Percentiles rank a stretch among this genome's conserved stretches.
These are phyloP conservation scores for Peterozyma toletana DNA, from an alignment of 805 yeast species.

Conservation along the genomic window DNA sequence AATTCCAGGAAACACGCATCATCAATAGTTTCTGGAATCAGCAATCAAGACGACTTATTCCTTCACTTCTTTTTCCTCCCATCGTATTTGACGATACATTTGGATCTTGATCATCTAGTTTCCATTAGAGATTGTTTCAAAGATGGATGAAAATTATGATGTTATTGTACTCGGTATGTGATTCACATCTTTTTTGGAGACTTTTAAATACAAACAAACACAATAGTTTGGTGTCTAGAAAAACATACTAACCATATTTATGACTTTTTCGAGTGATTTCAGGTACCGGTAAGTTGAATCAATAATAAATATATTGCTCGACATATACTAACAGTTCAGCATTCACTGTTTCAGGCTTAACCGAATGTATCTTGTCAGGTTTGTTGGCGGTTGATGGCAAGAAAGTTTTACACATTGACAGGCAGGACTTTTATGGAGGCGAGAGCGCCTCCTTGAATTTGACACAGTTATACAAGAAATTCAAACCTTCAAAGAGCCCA, in stretches of 20 bases:
- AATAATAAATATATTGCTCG: not conserved
- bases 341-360: constrained; percentile 52
- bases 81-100: too few relatives aligned
- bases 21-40: too few relatives aligned
- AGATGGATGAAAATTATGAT: constrained; percentile 94
- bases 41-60: too few relatives aligned
- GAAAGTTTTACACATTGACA: constrained; percentile 92
- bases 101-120: too few relatives aligned
- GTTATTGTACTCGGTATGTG: constrained; percentile 82
- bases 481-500: constrained; percentile 74
- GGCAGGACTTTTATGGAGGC: constrained; percentile 94
- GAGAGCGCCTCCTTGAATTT: constrained; percentile 82
- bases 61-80: too few relatives aligned
- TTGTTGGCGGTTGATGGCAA: constrained; percentile 95
- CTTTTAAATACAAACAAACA: not conserved
- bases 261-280: not conserved
- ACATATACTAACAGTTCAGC: constrained; percentile 1
- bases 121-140: not conserved
- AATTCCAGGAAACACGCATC: too few relatives aligned
- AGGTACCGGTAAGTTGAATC: constrained; percentile 23
- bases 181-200: not conserved
- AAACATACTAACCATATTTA: not conserved
- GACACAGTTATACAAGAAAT: constrained; percentile 68
- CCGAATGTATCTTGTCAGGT: constrained; percentile 94
- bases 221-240: too few relatives aligned